Percentiles rank a stretch among this genome's conserved stretches.
Conservation (phyloP, 1,284 basidiomycete species). For the Acaromyces ingoldii region DNA sequence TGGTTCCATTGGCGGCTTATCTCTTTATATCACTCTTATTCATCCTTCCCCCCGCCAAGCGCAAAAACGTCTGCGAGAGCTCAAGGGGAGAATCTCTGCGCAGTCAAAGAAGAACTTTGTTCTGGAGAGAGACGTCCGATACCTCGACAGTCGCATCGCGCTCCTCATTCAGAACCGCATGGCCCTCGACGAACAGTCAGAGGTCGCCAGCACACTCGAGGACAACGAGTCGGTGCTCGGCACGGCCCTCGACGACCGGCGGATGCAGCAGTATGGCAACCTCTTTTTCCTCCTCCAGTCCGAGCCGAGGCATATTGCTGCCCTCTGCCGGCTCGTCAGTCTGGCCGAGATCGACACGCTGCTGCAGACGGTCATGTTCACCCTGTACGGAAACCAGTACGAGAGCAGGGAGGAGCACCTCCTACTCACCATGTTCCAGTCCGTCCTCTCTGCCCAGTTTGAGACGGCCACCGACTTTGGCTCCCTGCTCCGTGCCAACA, state of each 20-base stretch:
- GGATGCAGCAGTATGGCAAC: slow-evolving; percentile 90
- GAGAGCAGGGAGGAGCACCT: slow-evolving; percentile 97
- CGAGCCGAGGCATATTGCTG: slow-evolving; percentile 92
- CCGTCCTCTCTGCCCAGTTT: slow-evolving; percentile 94
- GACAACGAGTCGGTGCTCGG: slow-evolving; percentile 68
- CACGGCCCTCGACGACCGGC: slow-evolving; percentile 73
- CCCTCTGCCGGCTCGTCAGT: slow-evolving; percentile 92
- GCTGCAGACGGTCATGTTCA: slow-evolving; percentile 99
- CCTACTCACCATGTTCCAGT: slow-evolving; percentile 96
- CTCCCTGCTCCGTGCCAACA: slow-evolving; percentile 92
- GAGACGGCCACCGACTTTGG: slow-evolving; percentile 97
- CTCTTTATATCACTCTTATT: background rate
- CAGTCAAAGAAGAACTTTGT: slow-evolving; percentile 99
- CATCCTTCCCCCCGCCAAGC: slow-evolving; percentile 57
- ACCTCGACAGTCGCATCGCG: slow-evolving; percentile 94
- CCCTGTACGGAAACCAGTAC: slow-evolving; percentile 98
- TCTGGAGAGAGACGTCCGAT: slow-evolving; percentile 93
- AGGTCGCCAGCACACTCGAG: slow-evolving; percentile 61
- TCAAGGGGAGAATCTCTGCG: slow-evolving; percentile 94
- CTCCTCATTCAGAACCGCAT: slow-evolving; percentile 96
- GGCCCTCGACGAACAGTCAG: slow-evolving; percentile 72
- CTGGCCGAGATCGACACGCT: slow-evolving; percentile 95
- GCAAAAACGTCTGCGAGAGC: slow-evolving; percentile 87
- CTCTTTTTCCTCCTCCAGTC: slow-evolving; percentile 97
- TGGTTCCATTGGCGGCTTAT: background rate